These are phyloP conservation scores for Starmera pachycereana DNA, from an alignment of 805 yeast species.

Conservation along the genomic window DNA sequence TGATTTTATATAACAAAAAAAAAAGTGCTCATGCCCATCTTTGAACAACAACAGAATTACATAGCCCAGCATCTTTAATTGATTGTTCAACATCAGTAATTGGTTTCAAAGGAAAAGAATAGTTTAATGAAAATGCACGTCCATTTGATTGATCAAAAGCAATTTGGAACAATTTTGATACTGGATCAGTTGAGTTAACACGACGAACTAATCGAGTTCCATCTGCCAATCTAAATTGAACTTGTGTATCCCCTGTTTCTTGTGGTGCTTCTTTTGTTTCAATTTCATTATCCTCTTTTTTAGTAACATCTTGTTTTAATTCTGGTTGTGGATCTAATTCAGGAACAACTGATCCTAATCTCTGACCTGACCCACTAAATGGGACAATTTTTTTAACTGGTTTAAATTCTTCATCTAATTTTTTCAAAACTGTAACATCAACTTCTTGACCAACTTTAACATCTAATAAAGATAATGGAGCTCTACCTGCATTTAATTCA, in stretches of 20 bases:
- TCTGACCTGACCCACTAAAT: conserved; percentile 67
- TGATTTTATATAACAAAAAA: too few species aligned
- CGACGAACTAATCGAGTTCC: conserved; percentile 61
- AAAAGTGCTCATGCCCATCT: conserved; percentile 71
- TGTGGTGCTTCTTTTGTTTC: conserved; percentile 15
- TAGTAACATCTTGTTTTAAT: conserved; percentile 1
- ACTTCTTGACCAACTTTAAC: conserved; percentile 90
- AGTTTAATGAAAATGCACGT: conserved; percentile 50
- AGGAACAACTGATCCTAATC: conserved; percentile 86
- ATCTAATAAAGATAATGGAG: conserved; percentile 73
- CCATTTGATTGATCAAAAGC: conserved; percentile 31
- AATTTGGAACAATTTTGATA: conserved; percentile 60
- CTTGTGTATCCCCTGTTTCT: conserved; percentile 52
- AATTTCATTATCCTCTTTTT: conserved; percentile 10
- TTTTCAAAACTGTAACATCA: conserved; percentile 76
- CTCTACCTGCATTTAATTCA: conserved; percentile 82
- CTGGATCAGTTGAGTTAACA: conserved; percentile 56
- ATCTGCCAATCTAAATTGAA: conserved; percentile 77
- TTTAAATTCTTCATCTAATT: conserved; percentile 68
- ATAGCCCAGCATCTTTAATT: conserved; percentile 65
- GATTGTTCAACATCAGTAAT: conserved; percentile 47
- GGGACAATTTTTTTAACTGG: conserved; percentile 66
- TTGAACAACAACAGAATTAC: conserved; percentile 83
- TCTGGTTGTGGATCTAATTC: conserved; percentile 26
- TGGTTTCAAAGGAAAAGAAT: conserved; percentile 74